Evolutionary conservation across 192 early-diverging fungal genomes (phyloP), one percentile per base, ranked within the genome.

Genomic region (Coemansia sp.): DNA sequence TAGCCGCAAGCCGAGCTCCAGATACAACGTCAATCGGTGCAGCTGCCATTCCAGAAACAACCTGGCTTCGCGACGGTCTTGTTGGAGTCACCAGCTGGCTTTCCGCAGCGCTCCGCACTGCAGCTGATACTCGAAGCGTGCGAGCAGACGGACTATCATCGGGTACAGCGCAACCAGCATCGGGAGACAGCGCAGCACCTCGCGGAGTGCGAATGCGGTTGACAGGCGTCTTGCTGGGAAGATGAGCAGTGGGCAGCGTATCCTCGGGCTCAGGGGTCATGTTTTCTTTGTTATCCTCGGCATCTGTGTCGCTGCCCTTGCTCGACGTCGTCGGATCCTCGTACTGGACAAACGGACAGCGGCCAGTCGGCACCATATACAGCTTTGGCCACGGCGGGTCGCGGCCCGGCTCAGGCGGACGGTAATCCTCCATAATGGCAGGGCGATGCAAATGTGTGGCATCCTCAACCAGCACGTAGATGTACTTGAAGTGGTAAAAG

Each of bases 301-400:
- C 61, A 14, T 82, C 80, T 2, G 80, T 74, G 23, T 82, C 80
- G 64, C 71, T 74, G 67, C 66, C 62, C 68, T 82, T 82, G 74
- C 74, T 82, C 23, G 80, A 82, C 3, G 78, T 80, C 2, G 80
- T 76, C 14, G 82, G 76, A 11, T 84, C 82, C 36, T 84, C 76
- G 68, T 84, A 79, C 74, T 75, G 82, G 20, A 84, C 73, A 79
- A 84, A 84, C 21, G 82, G 82, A n/a, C 82, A 84, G 24, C 82
- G 70, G 14, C 82, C 82, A 3, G 70, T 67, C 10, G 82, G 82
- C 9, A 84, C 82, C 76, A 84, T 84, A 56, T 84, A 84, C 39
- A 84, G 70, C 69, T 78, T 78, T 63, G 82, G 82, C 82, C 82
- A 84, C 58, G 82, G 76, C 24, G 82, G 73, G 61, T 78, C 72